Base-by-base conservation (phyloP, 305 asterid species). In the Vinca major region DNA sequence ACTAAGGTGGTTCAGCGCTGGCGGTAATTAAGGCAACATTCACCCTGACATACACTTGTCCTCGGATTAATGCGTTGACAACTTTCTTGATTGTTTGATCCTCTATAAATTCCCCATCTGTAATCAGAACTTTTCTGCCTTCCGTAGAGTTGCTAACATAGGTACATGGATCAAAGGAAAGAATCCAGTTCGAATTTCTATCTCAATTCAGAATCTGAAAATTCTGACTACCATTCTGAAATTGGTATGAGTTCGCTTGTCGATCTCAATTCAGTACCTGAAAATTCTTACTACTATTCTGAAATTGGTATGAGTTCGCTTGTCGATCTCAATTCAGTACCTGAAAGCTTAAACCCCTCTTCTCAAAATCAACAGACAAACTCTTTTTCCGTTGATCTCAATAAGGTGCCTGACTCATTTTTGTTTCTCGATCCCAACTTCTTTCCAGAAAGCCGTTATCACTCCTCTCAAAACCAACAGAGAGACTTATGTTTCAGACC, bases 191-290 rank as follows among this genome's bases (percentile, higher is more conserved):
- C 17, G 39, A n/a, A n/a, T 45, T 3, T 45, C 14, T 13, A 47
- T 69, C 66, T 45, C 17, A 69, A 33, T 60, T 37, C 57, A 17
- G 43, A 57, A 45, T 47, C 58, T 57, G 53, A 26, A n/a, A 57
- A 26, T 10, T 47, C 73, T 16, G 3, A 36, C 8, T 39, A 19
- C 3, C 19, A 21, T 53, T 40, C 40, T 52, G 39, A 67, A 53
- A 54, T 40, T 60, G 65, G 39, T 39, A 16, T 39, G 48, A 61
- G 11, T 37, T 37, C 16, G 20, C 26, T 48, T 39, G 13, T 45
- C 14, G 21, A 47, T 69, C 66, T 45, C 17, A 69, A 33, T 60
- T 37, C 57, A 17, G 43, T 44, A 45, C 57, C 58, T 45, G 53
- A 26, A n/a, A 57, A 26, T 10, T 47, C 73, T 16, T 7, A 36